Base-by-base conservation (phyloP, 2,329 filamentous ascomycete species). In the Xylaria sp. region DNA sequence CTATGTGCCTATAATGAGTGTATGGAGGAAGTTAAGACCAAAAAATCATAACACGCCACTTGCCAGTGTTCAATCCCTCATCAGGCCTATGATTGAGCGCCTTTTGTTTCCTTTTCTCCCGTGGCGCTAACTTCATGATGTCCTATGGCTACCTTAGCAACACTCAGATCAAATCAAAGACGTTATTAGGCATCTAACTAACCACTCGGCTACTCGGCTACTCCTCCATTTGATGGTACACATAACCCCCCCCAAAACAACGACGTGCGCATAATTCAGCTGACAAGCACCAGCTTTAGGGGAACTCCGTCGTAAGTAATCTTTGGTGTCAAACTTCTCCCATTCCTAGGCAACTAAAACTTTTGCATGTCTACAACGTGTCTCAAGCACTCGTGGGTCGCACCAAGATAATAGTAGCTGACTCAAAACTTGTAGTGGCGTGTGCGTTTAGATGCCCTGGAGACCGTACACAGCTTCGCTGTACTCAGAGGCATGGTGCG, bases 231-330 rank as follows among this genome's bases (percentile, higher is more conserved):
- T 65, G 2, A 29, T 74, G 53, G n/a, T 65, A 5, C 27, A 62
- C 9, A 71, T 68, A 5, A 66, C 59, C 2, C 25, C 50, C 3
- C 40, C 48, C 27, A 16, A 29, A 6, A 40, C 32, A 35, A 8
- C 9, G 71, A 73, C 21, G 66, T 69, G 3, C 70, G 68, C 13
- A 51, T 73, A 25, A 40, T 74, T 27, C 37, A 47, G 18, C 35
- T 71, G 29, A 66, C 69, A 3, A 73, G 69, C 8, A 37, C 54
- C 5, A 68, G 48, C 13, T 60, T 69, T 9, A 60, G 40, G 16
- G 61, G 12, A 40, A 35, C 47, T 9, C 60, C 59, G 37, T 50
- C 59, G 32, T 40, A 37, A 21, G 53, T 55, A 23, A 29, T 6
- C 13, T 3, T 23, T 10, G n/a, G 32, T 6, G 3, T 55, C 9